Conservation (phyloP, 257 asterid genomes). For the Rehmannia glutinosa region DNA sequence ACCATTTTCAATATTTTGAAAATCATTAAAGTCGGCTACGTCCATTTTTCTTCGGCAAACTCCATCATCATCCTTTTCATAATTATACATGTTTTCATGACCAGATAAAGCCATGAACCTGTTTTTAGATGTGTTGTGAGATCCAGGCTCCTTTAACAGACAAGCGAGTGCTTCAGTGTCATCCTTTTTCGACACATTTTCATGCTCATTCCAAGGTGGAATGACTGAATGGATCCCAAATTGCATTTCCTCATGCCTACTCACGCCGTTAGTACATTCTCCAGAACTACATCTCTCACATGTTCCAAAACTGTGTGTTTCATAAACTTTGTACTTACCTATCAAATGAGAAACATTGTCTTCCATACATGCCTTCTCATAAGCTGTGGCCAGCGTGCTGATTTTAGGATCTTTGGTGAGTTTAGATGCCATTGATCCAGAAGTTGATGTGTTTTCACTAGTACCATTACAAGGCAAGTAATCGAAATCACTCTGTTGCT, state of each 20-base stretch:
- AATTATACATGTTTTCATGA: slow-evolving; percentile 21
- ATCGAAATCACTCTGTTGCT: slow-evolving; percentile 18
- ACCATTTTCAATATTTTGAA: neutral
- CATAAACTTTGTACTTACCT: slow-evolving; percentile 23
- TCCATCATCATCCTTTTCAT: slow-evolving; percentile 20
- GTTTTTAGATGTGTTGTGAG: neutral
- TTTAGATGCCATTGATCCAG: slow-evolving; percentile 14
- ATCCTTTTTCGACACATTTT: slow-evolving; percentile 11
- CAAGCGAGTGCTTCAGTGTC: slow-evolving; percentile 9
- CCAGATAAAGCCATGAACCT: slow-evolving; percentile 9
- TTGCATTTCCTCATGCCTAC: slow-evolving; percentile 20
- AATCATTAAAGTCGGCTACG: slow-evolving; percentile 20
- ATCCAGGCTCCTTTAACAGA: neutral
- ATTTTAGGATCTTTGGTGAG: slow-evolving; percentile 18
- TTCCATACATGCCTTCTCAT: slow-evolving; percentile 19
- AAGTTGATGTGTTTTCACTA: slow-evolving; percentile 6
- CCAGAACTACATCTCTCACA: neutral
- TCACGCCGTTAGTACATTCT: too few relatives aligned
- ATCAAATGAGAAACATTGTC: slow-evolving; percentile 22
- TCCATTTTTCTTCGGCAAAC: slow-evolving; percentile 27
- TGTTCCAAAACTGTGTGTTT: slow-evolving; percentile 18
- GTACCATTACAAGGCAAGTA: slow-evolving; percentile 7
- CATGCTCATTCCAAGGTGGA: slow-evolving; percentile 28
- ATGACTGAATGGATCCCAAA: slow-evolving; percentile 18
- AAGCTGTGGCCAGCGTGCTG: slow-evolving; percentile 11